Base-by-base conservation (phyloP, 495 filamentous ascomycete species). In the Trichocladium antarcticum region DNA sequence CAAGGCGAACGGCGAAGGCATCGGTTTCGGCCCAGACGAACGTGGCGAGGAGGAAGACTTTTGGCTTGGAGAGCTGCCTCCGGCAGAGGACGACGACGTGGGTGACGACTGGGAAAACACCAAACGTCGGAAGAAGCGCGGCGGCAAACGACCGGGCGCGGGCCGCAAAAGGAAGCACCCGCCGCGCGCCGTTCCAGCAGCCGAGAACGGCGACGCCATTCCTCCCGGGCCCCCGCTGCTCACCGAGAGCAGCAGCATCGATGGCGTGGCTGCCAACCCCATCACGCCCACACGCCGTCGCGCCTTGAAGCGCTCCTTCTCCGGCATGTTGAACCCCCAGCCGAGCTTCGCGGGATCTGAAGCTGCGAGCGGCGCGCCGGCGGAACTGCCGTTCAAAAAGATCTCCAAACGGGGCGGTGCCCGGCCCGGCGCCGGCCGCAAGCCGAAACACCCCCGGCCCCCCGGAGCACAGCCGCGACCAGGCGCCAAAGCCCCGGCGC, bases 381-480 rank as follows among this genome's bases (percentile, higher is more conserved):
- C 12, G 0, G 35, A 36, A 5, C 21, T 28, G n/a, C 35, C 22
- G n/a, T 38, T 54, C 8, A 64, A 62, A 40, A 59, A 61, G 34
- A 16, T 37, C 22, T 59, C 62, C 22, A 63, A 61, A 46, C 52
- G 62, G 36, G 62, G 62, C 16, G 62, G 62, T 22, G 62, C 60
- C 14, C 50, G 62, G 9, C 62, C 62, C 42, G 62, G 62, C 27
- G 62, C 62, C 2, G 62, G 62, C 1, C 55, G 62, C 12, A 65
- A 65, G 36, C 60, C 59, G 0, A 65, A 60, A 35, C 49, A 56
- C 22, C 27, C 10, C 27, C 56, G 49, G 0, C 39, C 39, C 1
- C 28, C 50, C 14, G 47, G 35, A 0, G 11, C 3, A 11, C 24
- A 12, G 15, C 49, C 42, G 29, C 15, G 41, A 16, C 10, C 27